These are phyloP conservation scores for Amauroascus verrucosus DNA, from an alignment of 2,329 filamentous ascomycete species.

Conservation along the genomic window DNA sequence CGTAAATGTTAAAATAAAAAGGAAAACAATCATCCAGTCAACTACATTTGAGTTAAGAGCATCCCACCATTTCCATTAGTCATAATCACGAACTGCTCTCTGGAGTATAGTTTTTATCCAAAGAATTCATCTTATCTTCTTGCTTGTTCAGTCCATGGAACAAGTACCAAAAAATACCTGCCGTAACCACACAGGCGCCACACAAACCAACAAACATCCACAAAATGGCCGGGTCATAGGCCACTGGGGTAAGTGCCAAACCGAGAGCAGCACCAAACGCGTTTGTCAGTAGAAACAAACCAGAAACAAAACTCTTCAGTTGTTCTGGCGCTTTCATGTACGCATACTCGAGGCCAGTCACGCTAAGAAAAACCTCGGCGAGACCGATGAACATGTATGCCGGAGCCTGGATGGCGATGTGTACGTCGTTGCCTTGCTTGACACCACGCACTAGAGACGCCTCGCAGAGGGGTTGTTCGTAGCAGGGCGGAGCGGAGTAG, in stretches of 20 bases:
- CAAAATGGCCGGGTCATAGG: slow-evolving; percentile 53
- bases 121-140: slow-evolving; percentile 43
- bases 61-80: not conserved
- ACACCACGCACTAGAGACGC: slow-evolving; percentile 25
- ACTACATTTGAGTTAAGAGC: not conserved
- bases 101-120: slow-evolving; percentile 31
- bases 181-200: slow-evolving; percentile 38
- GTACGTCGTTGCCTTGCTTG: slow-evolving; percentile 30
- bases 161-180: slow-evolving; percentile 44
- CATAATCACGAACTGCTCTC: slow-evolving; percentile 1
- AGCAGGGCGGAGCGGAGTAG: slow-evolving; percentile 45
- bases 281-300: slow-evolving; percentile 48
- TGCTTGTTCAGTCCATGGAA: slow-evolving; percentile 41
- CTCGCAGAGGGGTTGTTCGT: slow-evolving; percentile 30
- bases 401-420: slow-evolving; percentile 37
- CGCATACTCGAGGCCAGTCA: slow-evolving; percentile 61
- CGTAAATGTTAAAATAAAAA: not conserved
- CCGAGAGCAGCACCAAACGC: slow-evolving; percentile 50
- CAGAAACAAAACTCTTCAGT: slow-evolving; percentile 54
- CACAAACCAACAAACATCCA: slow-evolving; percentile 57
- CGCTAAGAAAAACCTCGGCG: slow-evolving; percentile 51
- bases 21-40: not conserved
- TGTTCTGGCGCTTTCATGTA: slow-evolving; percentile 61
- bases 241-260: slow-evolving; percentile 50
- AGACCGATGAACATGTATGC: slow-evolving; percentile 37